Base-by-base conservation (phyloP, 1,284 basidiomycete genomes). In the Cutaneotrichosporon spelunceum region DNA sequence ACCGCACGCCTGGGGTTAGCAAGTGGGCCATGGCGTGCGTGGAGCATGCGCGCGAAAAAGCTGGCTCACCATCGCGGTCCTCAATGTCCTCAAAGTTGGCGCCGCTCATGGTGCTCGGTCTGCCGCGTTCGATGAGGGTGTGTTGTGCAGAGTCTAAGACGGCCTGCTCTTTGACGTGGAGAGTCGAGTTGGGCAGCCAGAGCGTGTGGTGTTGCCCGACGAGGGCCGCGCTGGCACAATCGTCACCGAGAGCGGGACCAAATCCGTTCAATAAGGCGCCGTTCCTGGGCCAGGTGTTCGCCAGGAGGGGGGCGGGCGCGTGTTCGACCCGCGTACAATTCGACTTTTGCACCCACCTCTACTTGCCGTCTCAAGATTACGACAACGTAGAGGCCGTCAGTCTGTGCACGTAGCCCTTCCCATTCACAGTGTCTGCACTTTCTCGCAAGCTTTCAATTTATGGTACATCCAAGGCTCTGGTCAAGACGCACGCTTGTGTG, bases 1-100 rank as follows among this genome's bases (percentile, higher is more conserved):
- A 83, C 63, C 92, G 86, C 53, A 94, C 87, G 72, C 92, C 91
- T 94, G 70, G 24, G 24, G 66, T 63, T 14, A 48, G 45, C 55
- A 8, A 26, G 30, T 26, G 7, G 30, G 6, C 29, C 48, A 50
- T 34, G 21, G 52, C 26, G 34, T 13, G 33, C 44, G 7, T 33
- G 19, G 19, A 6, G 33, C 34, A n/a, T n/a, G 52, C 47, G 29
- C 47, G 27, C 24, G 9, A 19, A 29, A 23, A 53, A 52, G 30
- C 24, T 29, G 13, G 73, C 81, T 60, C 65, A 85, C 85, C 85
- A 75, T 86, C 85, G 65, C 84, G 82, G 71, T 86, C 85, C 76
- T 86, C 85, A 62, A 86, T 83, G 72, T 81, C 79, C 65, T 81
- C 80, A 60, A 81, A 80, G 64, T 72, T 74, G 60, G 68, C 70